Conservation (phyloP, 2,329 filamentous ascomycete species). For the Balansia obtecta region DNA sequence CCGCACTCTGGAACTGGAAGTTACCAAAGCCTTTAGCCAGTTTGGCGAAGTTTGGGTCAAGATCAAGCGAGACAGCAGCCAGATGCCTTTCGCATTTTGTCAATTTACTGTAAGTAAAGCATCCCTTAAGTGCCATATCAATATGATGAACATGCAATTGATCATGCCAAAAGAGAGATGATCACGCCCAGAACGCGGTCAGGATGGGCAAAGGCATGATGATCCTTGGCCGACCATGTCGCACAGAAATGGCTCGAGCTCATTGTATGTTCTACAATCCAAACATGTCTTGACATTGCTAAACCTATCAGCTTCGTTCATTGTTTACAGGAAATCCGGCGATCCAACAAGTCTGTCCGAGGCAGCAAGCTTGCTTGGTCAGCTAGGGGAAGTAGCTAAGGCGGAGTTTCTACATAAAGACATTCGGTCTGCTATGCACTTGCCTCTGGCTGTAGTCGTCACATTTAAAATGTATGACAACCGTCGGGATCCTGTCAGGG, state of each 20-base stretch:
- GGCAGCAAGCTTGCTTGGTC: constrained; percentile 27
- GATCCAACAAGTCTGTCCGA: constrained; percentile 28
- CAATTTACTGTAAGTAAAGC: constrained; percentile 45
- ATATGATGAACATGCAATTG: neutral
- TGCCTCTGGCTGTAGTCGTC: constrained; percentile 31
- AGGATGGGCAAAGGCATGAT: constrained; percentile 30
- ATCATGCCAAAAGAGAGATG: constrained; percentile 26
- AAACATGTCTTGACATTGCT: constrained; percentile 8
- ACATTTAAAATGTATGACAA: constrained; percentile 39
- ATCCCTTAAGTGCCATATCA: neutral
- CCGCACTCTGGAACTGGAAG: constrained; percentile 35
- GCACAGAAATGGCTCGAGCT: constrained; percentile 47
- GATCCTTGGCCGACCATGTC: constrained; percentile 44
- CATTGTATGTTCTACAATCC: constrained; percentile 40
- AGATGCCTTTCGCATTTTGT: constrained; percentile 53
- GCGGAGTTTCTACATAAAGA: constrained; percentile 23
- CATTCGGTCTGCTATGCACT: constrained; percentile 19
- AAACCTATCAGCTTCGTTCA: constrained; percentile 32
- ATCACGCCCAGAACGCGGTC: constrained; percentile 37
- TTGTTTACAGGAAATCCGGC: constrained; percentile 28
- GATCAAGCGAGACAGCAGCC: constrained; percentile 42
- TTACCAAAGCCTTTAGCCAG: constrained; percentile 38
- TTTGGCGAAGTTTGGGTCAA: constrained; percentile 50
- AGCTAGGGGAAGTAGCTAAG: constrained; percentile 31
- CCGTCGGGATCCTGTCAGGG: constrained; percentile 33